phyloP scores from a whole-genome alignment of 352 stramenopile species.

The Phytophthora cajani region DNA sequence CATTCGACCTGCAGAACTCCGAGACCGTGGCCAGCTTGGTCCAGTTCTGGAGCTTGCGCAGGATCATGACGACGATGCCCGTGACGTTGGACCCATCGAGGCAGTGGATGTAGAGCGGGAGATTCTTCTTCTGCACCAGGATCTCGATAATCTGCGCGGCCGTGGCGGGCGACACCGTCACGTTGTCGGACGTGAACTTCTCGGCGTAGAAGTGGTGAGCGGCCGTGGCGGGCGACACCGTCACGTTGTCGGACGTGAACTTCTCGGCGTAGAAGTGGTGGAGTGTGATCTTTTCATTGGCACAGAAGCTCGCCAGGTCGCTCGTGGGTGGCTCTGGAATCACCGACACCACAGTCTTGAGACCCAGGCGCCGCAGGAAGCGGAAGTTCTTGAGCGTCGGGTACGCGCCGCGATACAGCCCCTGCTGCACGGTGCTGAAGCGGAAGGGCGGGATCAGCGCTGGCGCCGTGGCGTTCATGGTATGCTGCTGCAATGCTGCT shows the following conservation, averaged over 20 bases:
- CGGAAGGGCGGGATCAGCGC: conserved; percentile 88
- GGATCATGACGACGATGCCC: conserved; percentile 88
- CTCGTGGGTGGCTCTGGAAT: conserved; percentile 82
- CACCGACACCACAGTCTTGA: conserved; percentile 84
- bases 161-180: conserved; percentile 79
- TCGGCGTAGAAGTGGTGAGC: conserved; percentile 85
- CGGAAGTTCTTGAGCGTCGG: conserved; percentile 89
- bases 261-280: conserved; percentile 88
- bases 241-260: conserved; percentile 90
- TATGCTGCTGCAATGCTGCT: neutral
- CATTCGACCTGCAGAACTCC: conserved; percentile 75
- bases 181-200: conserved; percentile 90
- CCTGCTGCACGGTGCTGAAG: conserved; percentile 85
- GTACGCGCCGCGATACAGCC: conserved; percentile 82
- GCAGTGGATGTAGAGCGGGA: conserved; percentile 88
- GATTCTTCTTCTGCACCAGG: conserved; percentile 76
- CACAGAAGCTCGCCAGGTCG: conserved; percentile 80
- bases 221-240: conserved; percentile 75
- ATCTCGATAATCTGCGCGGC: conserved; percentile 83
- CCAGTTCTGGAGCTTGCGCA: conserved; percentile 90
- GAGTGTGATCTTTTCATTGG: conserved; percentile 69
- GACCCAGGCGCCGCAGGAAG: conserved; percentile 73
- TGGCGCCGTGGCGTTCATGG: conserved; percentile 57
- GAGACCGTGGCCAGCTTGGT: conserved; percentile 84
- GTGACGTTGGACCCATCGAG: conserved; percentile 90